Evolutionary conservation across 129 eudicot genomes (phyloP), one percentile per base, ranked within the genome.

Genomic region (Smallanthus sonchifolius): DNA sequence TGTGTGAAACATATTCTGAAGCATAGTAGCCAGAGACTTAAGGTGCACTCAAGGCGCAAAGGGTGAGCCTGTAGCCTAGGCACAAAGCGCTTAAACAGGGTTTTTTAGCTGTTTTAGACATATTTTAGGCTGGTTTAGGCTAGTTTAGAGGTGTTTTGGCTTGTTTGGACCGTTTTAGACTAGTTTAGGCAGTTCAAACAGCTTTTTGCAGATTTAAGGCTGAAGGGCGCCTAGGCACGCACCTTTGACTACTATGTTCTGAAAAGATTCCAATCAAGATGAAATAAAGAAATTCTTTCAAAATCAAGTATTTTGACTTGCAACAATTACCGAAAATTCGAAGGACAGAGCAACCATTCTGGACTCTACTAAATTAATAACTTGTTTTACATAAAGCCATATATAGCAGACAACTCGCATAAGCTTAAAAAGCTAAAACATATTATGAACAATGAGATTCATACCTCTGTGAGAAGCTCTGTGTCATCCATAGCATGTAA

Each of bases 401-500:
- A 57, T 14, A 45, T 16, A 35, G 9, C 16, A 38, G 47, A 39
- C 2, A n/a, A 49, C 39, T 6, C n/a, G 2, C 32, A 3, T 59
- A 39, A 52, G 62, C 24, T 37, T 20, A 28, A 20, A 54, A 52
- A 51, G 36, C 47, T 20, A 28, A 20, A 54, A 64, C 42, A 39
- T 74, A 51, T 55, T 74, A 45, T 47, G 59, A 67, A 37, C 7
- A 39, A 38, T 49, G 61, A 14, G 56, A 52, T 55, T 17, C 85
- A 70, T 80, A 94, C 98, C 86, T 90, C 97, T 28, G 97, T 85
- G 54, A 94, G 87, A 79, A 94, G 97, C 83, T 94, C 98, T 2
- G 96, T 94, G 76, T 90, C 98, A 88, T 94, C 97, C 98, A 94
- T 90, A 72, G 98, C 80, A 87, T 94, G 97, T 32, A 94, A 84